Conservation (phyloP, 2,329 filamentous ascomycete species). For the Exophiala phaeomuriformis region DNA sequence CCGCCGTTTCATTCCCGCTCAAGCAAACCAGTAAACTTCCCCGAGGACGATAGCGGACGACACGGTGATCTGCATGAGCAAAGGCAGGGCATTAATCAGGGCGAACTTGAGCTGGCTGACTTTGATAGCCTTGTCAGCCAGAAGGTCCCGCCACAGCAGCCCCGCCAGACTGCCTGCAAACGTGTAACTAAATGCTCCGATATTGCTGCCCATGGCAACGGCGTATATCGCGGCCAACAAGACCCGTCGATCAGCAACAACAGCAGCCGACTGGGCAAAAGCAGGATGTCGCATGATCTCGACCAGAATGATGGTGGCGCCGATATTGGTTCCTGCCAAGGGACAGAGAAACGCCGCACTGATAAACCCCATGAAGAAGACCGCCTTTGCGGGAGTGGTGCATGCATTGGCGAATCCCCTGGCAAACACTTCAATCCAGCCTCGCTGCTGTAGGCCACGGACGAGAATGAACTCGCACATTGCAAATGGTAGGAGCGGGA, state of each 20-base stretch:
- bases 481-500: slow-evolving; percentile 26
- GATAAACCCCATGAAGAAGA: slow-evolving; percentile 27
- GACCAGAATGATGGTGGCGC: slow-evolving; percentile 28
- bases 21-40: slow-evolving; percentile 24
- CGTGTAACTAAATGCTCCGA: slow-evolving; percentile 27
- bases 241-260: slow-evolving; percentile 15
- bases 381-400: slow-evolving; percentile 19
- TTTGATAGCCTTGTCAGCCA: slow-evolving; percentile 24
- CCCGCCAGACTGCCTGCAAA: slow-evolving; percentile 27
- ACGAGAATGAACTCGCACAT: slow-evolving; percentile 28
- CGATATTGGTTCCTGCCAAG: slow-evolving; percentile 27
- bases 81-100: slow-evolving; percentile 22
- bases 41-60: slow-evolving; percentile 23
- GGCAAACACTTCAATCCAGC: slow-evolving; percentile 26
- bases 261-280: slow-evolving; percentile 15
- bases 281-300: slow-evolving; percentile 25
- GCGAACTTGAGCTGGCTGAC: slow-evolving; percentile 25
- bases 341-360: slow-evolving; percentile 26
- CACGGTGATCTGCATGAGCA: slow-evolving; percentile 25
- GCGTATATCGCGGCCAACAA: slow-evolving; percentile 22
- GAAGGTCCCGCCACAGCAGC: slow-evolving; percentile 22
- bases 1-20: neutral
- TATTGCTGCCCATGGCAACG: slow-evolving; percentile 27
- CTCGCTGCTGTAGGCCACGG: slow-evolving; percentile 24
- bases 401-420: slow-evolving; percentile 24